Base-by-base conservation (phyloP, 441 rosid species). In the Macaranga tanarius region DNA sequence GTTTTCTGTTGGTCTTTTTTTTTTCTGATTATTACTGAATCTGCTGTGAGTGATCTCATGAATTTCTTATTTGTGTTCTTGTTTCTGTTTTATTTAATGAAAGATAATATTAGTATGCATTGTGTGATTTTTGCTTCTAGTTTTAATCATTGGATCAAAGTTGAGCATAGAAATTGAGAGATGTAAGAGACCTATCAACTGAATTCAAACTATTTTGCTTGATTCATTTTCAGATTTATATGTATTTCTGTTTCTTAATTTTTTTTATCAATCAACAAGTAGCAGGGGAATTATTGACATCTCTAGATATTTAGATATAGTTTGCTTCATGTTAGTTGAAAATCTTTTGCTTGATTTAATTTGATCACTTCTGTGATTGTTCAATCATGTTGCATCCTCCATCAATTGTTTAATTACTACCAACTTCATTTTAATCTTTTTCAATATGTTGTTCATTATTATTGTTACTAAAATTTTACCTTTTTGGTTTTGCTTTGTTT, bases 11-110 rank as follows among this genome's bases (percentile, higher is more conserved):
- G 38, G 7, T 51, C 9, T 51, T 9, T 76, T 65, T 56, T 52
- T 72, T 65, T 2, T 61, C 31, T 25, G 75, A 65, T 65, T 47
- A 34, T 73, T 48, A 25, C 64, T 73, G 64, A 80, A 73, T 73
- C 73, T 62, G 64, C 71, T 31, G 65, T 67, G 51, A 72, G 62
- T 54, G 71, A 48, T 76, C 28, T 47, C 38, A 44, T 34, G 38
- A 34, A 34, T 34, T 68, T 22, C 19, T 55, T 52, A 44, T 16
- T 7, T 59, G 19, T 62, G 17, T 51, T 65, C 72, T 69, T 67
- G 20, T 50, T 54, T 61, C 20, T 19, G 28, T 45, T 75, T 19
- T n/a, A n/a, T 23, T 76, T 12, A 42, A 52, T 11, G 22, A 42
- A 34, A 44, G 66, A 70, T 40, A 28, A 8, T 19, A 28, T 69